Base-by-base conservation (phyloP, 495 filamentous ascomycete genomes). In the Hypomontagnella submonticulosa region DNA sequence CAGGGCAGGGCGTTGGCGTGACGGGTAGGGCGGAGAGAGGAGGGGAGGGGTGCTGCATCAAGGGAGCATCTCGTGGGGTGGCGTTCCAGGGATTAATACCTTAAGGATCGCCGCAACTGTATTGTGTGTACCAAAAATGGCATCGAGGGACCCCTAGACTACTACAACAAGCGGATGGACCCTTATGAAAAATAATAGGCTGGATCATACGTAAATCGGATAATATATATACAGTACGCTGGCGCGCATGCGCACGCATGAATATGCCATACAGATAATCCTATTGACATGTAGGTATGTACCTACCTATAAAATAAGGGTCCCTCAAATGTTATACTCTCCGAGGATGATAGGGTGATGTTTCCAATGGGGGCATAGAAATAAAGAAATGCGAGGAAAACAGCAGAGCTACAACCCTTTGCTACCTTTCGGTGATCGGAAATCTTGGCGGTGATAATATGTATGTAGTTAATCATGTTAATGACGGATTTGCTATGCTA, bases 151-250 rank as follows among this genome's bases (percentile, higher is more conserved):
- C 23, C 23, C 23, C 6, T 27, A 27, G 23, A n/a, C n/a, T n/a
- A n/a, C 6, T 27, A 6, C 6, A 27, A 27, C 23, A 6, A 27
- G 23, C 3, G 23, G 23, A 27, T 27, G 23, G 23, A 27, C 23
- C 23, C 23, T 27, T 2, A 27, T 27, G 6, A 27, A 27, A 27
- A 27, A 27, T 27, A 6, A 6, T 27, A 27, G 23, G 6, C 6
- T 27, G 23, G 23, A 6, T 27, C 23, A 27, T 27, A 27, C 23
- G 23, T 27, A 2, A 27, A 27, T 27, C 23, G 23, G 23, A 27
- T 66, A 61, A 66, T 66, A 50, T 61, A 50, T 61, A 66, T 47
- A 56, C 38, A 42, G 46, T 51, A 66, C 57, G 32, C 33, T 19
- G 9, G 7, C 18, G 7, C 3, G 23, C 23, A 27, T 6, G 23